A percentile compares a stretch with the other conserved stretches of the same genome.
phyloP scores from a whole-genome alignment of 2,329 filamentous ascomycete species.

The Cladophialophora psammophila region DNA sequence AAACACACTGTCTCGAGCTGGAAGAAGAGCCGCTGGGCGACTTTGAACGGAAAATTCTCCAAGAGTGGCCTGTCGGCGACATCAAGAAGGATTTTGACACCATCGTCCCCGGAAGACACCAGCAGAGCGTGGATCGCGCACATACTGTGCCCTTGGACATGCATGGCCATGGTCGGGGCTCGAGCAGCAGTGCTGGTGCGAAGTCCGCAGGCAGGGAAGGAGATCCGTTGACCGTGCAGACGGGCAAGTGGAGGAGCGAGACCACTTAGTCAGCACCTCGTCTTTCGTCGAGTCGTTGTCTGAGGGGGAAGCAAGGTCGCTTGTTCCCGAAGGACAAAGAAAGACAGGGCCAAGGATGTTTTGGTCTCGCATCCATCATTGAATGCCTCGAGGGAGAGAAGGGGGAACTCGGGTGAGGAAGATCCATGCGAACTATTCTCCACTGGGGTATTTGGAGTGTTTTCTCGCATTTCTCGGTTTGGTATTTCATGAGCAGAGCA shows the following conservation, averaged over 20 bases:
- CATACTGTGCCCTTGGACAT: slow-evolving; percentile 13
- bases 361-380: too few relatives aligned
- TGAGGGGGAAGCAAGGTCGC: not conserved
- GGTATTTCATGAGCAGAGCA: not conserved
- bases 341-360: not conserved
- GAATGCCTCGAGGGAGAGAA: too few relatives aligned
- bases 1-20: slow-evolving; percentile 31
- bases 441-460: too few relatives aligned
- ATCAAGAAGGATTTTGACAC: slow-evolving; percentile 33
- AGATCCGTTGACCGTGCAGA: slow-evolving; percentile 26
- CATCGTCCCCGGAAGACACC: slow-evolving; percentile 25
- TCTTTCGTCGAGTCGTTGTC: not conserved
- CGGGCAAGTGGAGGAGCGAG: slow-evolving; percentile 20
- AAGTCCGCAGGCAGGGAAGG: not conserved
- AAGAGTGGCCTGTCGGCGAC: slow-evolving; percentile 34
- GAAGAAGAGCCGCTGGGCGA: slow-evolving; percentile 37
- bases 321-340: not conserved
- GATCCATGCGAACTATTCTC: too few relatives aligned
- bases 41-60: slow-evolving; percentile 36
- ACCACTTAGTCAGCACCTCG: slow-evolving; percentile 6
- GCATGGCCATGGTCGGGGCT: slow-evolving; percentile 8
- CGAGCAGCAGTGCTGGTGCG: not conserved
- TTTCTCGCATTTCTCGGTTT: not conserved
- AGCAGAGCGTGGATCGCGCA: slow-evolving; percentile 16
- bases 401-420: too few relatives aligned